Conservation (phyloP, 2,329 filamentous ascomycete species). For the Esteya vermicola region DNA sequence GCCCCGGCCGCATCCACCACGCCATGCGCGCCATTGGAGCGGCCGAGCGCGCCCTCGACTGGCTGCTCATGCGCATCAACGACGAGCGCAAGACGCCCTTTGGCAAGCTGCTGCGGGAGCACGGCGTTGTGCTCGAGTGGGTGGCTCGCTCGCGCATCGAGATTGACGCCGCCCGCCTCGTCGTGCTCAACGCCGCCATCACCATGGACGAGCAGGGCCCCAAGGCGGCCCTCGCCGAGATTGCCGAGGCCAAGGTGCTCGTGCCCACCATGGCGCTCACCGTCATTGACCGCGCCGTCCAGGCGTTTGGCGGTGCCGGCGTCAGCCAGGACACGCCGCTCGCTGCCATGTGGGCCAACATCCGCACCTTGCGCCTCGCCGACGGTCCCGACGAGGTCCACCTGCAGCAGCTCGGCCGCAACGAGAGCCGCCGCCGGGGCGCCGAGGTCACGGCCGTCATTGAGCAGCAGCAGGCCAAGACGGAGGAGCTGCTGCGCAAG, state of each 20-base stretch:
- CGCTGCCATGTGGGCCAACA: slow-evolving; percentile 66
- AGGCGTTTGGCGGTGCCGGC: slow-evolving; percentile 82
- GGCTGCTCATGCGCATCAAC: slow-evolving; percentile 89
- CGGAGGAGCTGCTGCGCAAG: slow-evolving; percentile 49
- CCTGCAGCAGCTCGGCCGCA: slow-evolving; percentile 63
- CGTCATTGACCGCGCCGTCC: slow-evolving; percentile 88
- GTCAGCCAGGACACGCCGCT: slow-evolving; percentile 91
- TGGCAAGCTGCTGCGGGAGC: slow-evolving; percentile 70
- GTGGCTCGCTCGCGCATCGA: slow-evolving; percentile 85
- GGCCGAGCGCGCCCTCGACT: slow-evolving; percentile 82
- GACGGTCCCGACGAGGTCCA: slow-evolving; percentile 97
- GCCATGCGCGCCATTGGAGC: slow-evolving; percentile 91
- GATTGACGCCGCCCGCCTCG: slow-evolving; percentile 78
- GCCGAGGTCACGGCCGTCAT: slow-evolving; percentile 46
- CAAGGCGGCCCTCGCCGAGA: slow-evolving; percentile 83
- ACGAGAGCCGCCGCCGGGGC: slow-evolving; percentile 63
- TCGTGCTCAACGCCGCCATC: slow-evolving; percentile 88
- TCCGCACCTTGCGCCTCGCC: slow-evolving; percentile 70
- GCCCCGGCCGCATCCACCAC: slow-evolving; percentile 93
- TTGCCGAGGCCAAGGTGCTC: slow-evolving; percentile 86
- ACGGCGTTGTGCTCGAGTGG: slow-evolving; percentile 92
- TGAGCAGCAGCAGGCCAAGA: slow-evolving; percentile 47
- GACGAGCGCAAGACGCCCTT: slow-evolving; percentile 85
- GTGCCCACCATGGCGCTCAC: slow-evolving; percentile 69
- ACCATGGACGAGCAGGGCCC: slow-evolving; percentile 84